Evolutionary conservation across 306 rosid genomes (phyloP), one percentile per base, ranked within the genome.

Genomic region (Carpinus fangiana): DNA sequence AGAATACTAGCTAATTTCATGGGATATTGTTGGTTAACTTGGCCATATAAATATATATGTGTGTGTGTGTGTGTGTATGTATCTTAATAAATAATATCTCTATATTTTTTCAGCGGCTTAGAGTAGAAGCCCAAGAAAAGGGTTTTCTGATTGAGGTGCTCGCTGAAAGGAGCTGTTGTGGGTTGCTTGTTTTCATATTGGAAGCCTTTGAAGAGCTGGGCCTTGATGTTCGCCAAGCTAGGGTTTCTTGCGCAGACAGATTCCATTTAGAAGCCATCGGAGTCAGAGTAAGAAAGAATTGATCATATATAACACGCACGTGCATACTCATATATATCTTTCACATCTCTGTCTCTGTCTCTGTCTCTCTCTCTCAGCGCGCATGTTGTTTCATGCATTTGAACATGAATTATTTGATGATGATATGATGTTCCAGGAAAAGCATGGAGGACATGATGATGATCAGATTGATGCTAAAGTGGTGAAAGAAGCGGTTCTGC

Each of bases 181-280:
- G 93, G 16, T 77, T 90, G 79, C 77, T 90, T 72, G 91, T 86
- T 78, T 89, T 82, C 81, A 66, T 90, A 36, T 76, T 90, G 76
- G 93, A 90, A 84, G 91, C 96, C 50, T 72, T 90, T 73, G 91
- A 86, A 82, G 87, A 84, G 76, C 78, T 90, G 28, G 91, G 89
- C 50, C 96, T 90, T 77, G 90, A 87, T 60, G 90, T 90, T 46
- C 79, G 79, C 28, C 89, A 89, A 12, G 91, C 96, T 87, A 85
- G 96, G 93, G 89, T 87, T 87, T 90, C 96, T 73, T 89, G 90
- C 81, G 83, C 77, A 1, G 72, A 81, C 52, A 82, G 36, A 59
- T 90, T 89, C 50, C 81, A 52, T 69, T 71, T 90, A 75, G 91
- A 90, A 86, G 90, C 90, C 38, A 17, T 81, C 41, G 90, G 76